Conservation (phyloP, 169 alveolate species). For the Theileria luwenshuni region DNA sequence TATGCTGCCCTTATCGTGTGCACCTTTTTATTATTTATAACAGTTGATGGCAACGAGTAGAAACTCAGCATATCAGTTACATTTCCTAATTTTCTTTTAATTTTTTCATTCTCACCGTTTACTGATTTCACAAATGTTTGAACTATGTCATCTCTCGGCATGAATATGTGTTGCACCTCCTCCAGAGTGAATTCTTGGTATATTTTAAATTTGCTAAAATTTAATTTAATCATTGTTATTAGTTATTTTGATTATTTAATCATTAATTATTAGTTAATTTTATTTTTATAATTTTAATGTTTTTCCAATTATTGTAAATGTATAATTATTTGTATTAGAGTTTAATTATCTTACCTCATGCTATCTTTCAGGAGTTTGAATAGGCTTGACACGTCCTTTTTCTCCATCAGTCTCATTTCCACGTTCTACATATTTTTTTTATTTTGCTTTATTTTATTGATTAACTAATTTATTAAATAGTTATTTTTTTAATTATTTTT, state of each 20-base stretch:
- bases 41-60: constrained; percentile 90
- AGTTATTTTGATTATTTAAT: constrained; percentile 16
- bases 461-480: constrained; percentile 25
- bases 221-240: constrained; percentile 23
- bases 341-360: constrained; percentile 78
- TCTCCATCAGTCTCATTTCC: constrained; percentile 86
- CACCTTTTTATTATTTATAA: constrained; percentile 85
- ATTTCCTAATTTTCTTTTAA: constrained; percentile 58
- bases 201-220: constrained; percentile 77
- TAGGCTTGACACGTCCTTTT: constrained; percentile 86
- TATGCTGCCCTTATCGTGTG: constrained; percentile 86
- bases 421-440: constrained; percentile 25
- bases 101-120: constrained; percentile 37
- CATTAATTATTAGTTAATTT: constrained; percentile 76
- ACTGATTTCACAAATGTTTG: constrained; percentile 89
- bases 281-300: too few species aligned
- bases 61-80: constrained; percentile 92
- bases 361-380: constrained; percentile 75
- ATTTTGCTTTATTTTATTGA: background rate
- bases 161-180: constrained; percentile 89
- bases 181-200: constrained; percentile 84
- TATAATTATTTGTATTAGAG: too few species aligned
- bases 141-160: constrained; percentile 88
- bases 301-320: too few species aligned
- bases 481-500: constrained; percentile 16